Base-by-base conservation (phyloP, 2,329 filamentous ascomycete genomes). In the Cladophialophora bantiana region DNA sequence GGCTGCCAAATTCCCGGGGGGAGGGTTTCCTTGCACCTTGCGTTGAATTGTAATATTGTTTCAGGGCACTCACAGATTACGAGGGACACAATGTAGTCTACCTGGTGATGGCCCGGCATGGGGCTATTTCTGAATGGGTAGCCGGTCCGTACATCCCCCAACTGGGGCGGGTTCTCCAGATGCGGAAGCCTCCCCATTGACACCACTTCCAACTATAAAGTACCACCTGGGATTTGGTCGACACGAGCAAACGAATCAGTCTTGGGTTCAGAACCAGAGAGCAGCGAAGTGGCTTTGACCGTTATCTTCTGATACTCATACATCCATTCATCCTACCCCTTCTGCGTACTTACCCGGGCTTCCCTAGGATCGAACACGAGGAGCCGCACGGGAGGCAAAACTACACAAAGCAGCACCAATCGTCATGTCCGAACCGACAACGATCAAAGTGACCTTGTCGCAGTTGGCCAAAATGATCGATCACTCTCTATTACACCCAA, bases 401-500 rank as follows among this genome's bases (percentile, higher is more conserved):
- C 31, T 31, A 57, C 18, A 20, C 35, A 40, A 9, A 18, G 26
- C 35, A 12, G 18, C 54, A 20, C 57, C 20, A 18, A 20, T 13
- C 32, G 13, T 32, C 32, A 67, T 67, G 65, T 60, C 61, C n/a
- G 40, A 31, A 35, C 65, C 65, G 34, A 50, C 7, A 18, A 67
- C 45, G 15, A 67, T 84, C 69, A 77, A 71, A 0, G 78, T 84
- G n/a, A 80, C 82, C 20, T 74, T 84, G 0, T 68, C 74, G 38
- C 78, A 84, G 66, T 74, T 87, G 61, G 83, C 84, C 69, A 84
- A 84, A 70, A 80, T 81, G 76, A 88, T 89, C 70, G 86, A 89
- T 70, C 86, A 88, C 75, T 88, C 85, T 12, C 81, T 89, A 15
- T 80, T 89, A 0, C 86, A 88, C 71, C 87, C 87, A 4, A 87